These are phyloP conservation scores for Wickerhamomyces sp. DNA, from an alignment of 1,139 yeast species.

Conservation along the genomic window DNA sequence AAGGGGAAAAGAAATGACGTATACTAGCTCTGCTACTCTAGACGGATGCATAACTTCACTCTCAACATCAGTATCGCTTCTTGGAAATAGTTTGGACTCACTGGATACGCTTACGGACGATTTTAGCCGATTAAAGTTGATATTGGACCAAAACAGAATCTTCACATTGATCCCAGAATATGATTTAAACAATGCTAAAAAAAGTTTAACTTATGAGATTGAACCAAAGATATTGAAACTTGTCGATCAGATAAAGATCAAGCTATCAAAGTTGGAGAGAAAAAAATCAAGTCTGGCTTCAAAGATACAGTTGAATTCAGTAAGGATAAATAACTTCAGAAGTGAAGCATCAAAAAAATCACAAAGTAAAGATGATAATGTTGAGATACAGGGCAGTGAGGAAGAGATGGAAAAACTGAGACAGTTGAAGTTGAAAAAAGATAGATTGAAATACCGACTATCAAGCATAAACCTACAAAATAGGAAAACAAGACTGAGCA, in stretches of 20 bases:
- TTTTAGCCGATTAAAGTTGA: constrained; percentile 14
- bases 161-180: constrained; percentile 34
- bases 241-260: constrained; percentile 31
- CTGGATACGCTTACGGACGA: constrained; percentile 20
- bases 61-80: constrained; percentile 12
- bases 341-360: constrained; percentile 7
- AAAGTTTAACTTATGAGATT: constrained; percentile 30
- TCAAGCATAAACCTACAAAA: constrained; percentile 28
- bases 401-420: constrained; percentile 33
- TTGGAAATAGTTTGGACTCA: constrained; percentile 13
- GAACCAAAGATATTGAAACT: constrained; percentile 34
- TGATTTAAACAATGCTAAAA: constrained; percentile 32
- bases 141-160: constrained; percentile 26
- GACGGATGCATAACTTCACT: constrained; percentile 20
- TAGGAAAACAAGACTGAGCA: constrained; percentile 18
- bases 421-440: constrained; percentile 31
- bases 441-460: constrained; percentile 30
- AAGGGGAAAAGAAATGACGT: constrained; percentile 2
- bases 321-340: constrained; percentile 25
- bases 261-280: constrained; percentile 30
- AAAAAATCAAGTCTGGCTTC: constrained; percentile 28
- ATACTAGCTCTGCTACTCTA: constrained; percentile 7
- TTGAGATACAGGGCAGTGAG: constrained; percentile 23
- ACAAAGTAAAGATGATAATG: constrained; percentile 7
- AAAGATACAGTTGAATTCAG: constrained; percentile 30